Evolutionary conservation across 495 filamentous ascomycete genomes (phyloP).

Genomic region (Acidiella bohemica): DNA sequence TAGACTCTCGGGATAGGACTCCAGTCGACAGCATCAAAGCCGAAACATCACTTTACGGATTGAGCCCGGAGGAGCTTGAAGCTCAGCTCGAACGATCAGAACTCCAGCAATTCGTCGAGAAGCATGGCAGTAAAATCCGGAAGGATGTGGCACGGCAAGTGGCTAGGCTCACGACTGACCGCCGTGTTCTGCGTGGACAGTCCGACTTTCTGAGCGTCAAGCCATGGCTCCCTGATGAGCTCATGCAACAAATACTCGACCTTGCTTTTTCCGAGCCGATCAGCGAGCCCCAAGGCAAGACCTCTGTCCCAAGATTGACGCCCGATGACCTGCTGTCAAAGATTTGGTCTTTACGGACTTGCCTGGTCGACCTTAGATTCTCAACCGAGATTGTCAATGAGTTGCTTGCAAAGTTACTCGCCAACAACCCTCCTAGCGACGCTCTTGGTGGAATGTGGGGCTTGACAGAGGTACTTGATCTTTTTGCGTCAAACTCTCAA

Average conservation of each 20-base stretch:
- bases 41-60: no score
- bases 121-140: slow-evolving; percentile 48
- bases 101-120: slow-evolving; percentile 71
- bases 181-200: slow-evolving; percentile 60
- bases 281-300: slow-evolving; percentile 31
- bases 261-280: slow-evolving; percentile 31
- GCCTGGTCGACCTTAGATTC: slow-evolving; percentile 55
- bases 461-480: slow-evolving; percentile 73
- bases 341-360: slow-evolving; percentile 68
- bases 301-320: slow-evolving; percentile 31
- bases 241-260: slow-evolving; percentile 61
- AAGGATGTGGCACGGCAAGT: slow-evolving; percentile 47
- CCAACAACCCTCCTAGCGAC: slow-evolving; percentile 35
- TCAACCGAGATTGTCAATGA: slow-evolving; percentile 46
- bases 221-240: slow-evolving; percentile 66
- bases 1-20: slow-evolving; percentile 12
- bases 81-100: slow-evolving; percentile 66
- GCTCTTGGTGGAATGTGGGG: slow-evolving; percentile 48
- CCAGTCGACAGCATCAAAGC: no score
- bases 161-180: slow-evolving; percentile 62
- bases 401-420: slow-evolving; percentile 50
- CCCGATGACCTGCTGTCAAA: slow-evolving; percentile 61
- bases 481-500: slow-evolving; percentile 61
- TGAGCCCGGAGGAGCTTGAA: slow-evolving; percentile 75
- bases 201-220: slow-evolving; percentile 51